Base-by-base conservation (phyloP, 768 basidiomycete genomes). In the Auriscalpium vulgare region DNA sequence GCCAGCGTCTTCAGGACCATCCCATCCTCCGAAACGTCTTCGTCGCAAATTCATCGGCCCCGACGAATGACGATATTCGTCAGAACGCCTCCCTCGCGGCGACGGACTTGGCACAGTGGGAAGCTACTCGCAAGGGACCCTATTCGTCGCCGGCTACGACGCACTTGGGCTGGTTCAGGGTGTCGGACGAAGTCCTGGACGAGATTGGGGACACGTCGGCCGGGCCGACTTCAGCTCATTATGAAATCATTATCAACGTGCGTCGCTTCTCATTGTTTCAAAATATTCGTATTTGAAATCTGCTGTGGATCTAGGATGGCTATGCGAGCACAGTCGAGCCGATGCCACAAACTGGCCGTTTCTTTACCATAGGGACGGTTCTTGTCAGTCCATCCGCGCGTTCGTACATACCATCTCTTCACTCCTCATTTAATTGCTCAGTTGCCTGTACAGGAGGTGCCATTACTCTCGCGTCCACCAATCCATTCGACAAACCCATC, bases 401-500 rank as follows among this genome's bases (percentile, higher is more conserved):
- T 61, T 45, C 29, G 3, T n/a, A n/a, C n/a, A n/a, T 44, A 5
- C 5, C 21, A 19, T 38, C 10, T 37, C 23, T 1, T 51, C n/a
- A 36, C 23, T 14, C 21, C 4, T 11, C 35, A 43, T 43, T 10
- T 29, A 9, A 14, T 21, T 5, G 21, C 8, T 34, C 35, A 17
- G n/a, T 21, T 35, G 1, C 14, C 35, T 46, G 29, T 13, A 11
- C 40, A 76, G 74, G 72, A 50, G 75, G 75, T n/a, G 63, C 63
- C 9, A 56, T 74, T n/a, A 70, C 64, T 14, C 59, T 82, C 43
- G 72, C 66, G 44, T 75, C 78, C 11, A 70, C 68, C 19, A 66
- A 76, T 60, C 72, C 80, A 8, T 80, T 82, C 65, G 69, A 68
- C 35, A 40, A 66, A 21, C 81, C 83, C 0, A 52, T 70, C 29